Evolutionary conservation across 768 basidiomycete genomes (phyloP).

Genomic region (Cystofilobasidium bisporidii): DNA sequence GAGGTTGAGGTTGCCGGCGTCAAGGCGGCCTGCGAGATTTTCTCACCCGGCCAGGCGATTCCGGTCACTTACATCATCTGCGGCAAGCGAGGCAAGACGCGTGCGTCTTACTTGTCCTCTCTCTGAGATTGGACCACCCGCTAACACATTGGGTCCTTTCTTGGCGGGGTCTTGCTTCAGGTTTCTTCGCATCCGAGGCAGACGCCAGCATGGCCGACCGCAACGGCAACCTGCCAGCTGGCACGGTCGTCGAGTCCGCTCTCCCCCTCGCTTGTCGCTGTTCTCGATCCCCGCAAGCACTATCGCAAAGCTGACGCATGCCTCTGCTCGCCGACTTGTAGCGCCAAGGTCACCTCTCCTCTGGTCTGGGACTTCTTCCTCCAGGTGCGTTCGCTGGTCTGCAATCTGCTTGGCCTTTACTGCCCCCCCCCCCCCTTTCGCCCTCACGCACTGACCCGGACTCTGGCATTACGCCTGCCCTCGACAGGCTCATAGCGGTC

Average conservation of each 20-base stretch:
- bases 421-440: too few species aligned
- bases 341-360: background rate
- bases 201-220: background rate
- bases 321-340: too few species aligned
- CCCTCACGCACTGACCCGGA: too few species aligned
- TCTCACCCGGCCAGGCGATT: background rate
- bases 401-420: too few species aligned
- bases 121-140: too few species aligned
- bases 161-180: too few species aligned
- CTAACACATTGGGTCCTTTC: too few species aligned
- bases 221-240: background rate
- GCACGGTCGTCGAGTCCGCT: background rate
- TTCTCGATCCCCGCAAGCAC: too few species aligned
- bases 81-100: background rate
- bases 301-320: too few species aligned
- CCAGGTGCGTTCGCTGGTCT: too few species aligned
- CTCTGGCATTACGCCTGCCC: background rate
- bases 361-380: background rate
- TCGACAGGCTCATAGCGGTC: background rate
- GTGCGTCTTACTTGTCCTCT: too few species aligned
- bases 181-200: background rate
- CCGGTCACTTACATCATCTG: background rate
- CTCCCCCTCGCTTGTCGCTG: too few species aligned
- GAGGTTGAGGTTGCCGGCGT: constrained; percentile 1
- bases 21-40: background rate